These are phyloP conservation scores for Trichosporon asahii DNA, from an alignment of 1,284 basidiomycete species.

Conservation along the genomic window DNA sequence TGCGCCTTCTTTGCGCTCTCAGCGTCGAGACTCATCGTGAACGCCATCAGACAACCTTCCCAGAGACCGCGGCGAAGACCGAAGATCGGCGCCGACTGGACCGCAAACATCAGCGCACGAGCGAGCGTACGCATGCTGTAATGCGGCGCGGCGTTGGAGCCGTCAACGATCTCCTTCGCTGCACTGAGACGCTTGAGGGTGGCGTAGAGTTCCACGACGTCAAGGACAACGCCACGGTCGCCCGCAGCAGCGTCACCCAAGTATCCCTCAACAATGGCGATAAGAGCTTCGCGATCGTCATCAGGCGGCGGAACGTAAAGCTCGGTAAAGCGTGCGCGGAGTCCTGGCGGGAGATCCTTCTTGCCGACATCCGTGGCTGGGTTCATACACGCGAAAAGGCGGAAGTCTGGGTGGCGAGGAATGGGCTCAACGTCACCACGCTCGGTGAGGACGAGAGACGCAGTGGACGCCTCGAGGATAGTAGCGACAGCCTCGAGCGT, in stretches of 20 bases:
- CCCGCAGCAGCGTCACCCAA: conserved; percentile 78
- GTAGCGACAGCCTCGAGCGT: conserved; percentile 89
- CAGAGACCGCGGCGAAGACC: conserved; percentile 82
- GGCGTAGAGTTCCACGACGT: conserved; percentile 87
- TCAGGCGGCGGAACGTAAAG: conserved; percentile 93
- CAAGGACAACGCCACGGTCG: conserved; percentile 83
- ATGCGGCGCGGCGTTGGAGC: conserved; percentile 90
- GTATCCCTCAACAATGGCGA: conserved; percentile 85
- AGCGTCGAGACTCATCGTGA: conserved; percentile 87
- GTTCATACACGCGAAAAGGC: conserved; percentile 99
- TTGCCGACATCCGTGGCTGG: conserved; percentile 98
- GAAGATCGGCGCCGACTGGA: conserved; percentile 73
- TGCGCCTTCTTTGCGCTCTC: conserved; percentile 69
- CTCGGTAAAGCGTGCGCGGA: conserved; percentile 91
- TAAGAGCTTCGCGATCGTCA: conserved; percentile 81
- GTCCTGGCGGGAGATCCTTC: conserved; percentile 87
- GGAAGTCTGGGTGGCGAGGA: conserved; percentile 88
- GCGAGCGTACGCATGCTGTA: conserved; percentile 96
- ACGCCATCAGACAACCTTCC: conserved; percentile 97
- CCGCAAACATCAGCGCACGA: conserved; percentile 85
- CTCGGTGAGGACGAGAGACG: conserved; percentile 90
- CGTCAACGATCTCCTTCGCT: conserved; percentile 83
- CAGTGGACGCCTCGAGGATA: conserved; percentile 76
- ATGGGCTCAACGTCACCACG: conserved; percentile 88
- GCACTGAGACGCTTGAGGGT: conserved; percentile 77